Conservation (phyloP, 306 rosid genomes). For the Coriaria nepalensis region DNA sequence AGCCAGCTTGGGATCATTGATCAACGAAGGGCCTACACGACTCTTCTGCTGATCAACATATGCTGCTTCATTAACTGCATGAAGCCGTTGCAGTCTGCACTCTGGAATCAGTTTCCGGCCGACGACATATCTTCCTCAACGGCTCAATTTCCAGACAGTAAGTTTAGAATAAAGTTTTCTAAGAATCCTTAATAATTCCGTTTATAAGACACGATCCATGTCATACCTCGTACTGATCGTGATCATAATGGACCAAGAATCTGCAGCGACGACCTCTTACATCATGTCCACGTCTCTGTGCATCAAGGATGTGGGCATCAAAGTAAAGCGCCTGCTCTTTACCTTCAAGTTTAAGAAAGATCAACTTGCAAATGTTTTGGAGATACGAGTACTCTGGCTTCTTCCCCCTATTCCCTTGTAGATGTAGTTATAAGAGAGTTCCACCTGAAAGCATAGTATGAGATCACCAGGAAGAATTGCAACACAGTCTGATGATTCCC, state of each 20-base stretch:
- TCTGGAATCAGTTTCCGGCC: conserved; percentile 93
- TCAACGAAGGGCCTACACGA: conserved; percentile 25
- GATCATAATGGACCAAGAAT: conserved; percentile 92
- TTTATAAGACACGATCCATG: conserved; percentile 8
- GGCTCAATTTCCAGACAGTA: conserved; percentile 88
- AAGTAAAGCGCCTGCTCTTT: conserved; percentile 97
- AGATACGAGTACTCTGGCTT: no score
- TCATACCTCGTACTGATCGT: conserved; percentile 89
- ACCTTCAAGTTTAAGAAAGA: conserved; percentile 34
- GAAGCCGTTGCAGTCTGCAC: conserved; percentile 85
- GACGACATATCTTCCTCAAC: conserved; percentile 80
- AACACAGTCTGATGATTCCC: conserved; percentile 96
- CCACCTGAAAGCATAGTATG: conserved; percentile 94
- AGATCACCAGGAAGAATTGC: conserved; percentile 96
- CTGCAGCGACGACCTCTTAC: conserved; percentile 98
- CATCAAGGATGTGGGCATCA: conserved; percentile 96
- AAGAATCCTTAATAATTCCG: no score
- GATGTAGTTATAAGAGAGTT: conserved; percentile 7
- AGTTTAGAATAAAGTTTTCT: no score
- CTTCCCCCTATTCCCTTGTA: neutral
- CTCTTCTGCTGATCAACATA: conserved; percentile 43
- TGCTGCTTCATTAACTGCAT: conserved; percentile 55
- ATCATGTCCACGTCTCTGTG: conserved; percentile 95
- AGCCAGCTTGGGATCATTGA: conserved; percentile 15
- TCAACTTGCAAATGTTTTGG: neutral